A percentile compares a stretch with the other conserved stretches of the same genome.
phyloP scores from a whole-genome alignment of 495 filamentous ascomycete genomes.

The Sporormia fimetaria region DNA sequence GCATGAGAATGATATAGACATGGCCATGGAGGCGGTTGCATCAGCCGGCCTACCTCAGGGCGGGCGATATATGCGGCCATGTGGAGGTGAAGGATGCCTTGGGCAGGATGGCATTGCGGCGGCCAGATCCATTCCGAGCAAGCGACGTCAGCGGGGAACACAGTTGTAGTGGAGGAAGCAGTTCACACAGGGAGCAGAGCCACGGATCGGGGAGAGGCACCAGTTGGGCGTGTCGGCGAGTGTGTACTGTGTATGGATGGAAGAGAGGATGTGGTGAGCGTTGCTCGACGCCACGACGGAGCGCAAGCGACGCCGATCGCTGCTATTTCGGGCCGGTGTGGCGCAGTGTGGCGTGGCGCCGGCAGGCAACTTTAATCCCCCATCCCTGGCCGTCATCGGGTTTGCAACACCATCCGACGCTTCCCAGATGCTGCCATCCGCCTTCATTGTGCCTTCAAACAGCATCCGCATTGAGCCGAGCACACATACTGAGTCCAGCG shows the following conservation, averaged over 20 bases:
- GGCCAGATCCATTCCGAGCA: too few relatives aligned
- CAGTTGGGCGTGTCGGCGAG: conserved; percentile 4
- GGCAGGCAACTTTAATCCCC: conserved; percentile 24
- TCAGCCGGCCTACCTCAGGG: too few relatives aligned
- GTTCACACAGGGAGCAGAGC: neutral
- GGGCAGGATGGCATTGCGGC: too few relatives aligned
- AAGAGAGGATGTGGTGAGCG: neutral
- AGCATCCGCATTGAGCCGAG: too few relatives aligned
- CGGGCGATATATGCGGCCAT: too few relatives aligned
- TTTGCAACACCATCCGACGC: neutral
- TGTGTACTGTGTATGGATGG: conserved; percentile 12
- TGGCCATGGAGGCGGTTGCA: conserved; percentile 15
- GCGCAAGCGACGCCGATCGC: conserved; percentile 7
- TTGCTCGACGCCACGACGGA: neutral
- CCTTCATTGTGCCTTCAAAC: neutral
- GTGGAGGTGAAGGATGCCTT: too few relatives aligned
- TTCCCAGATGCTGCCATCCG: neutral
- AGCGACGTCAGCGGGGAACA: too few relatives aligned
- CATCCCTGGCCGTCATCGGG: conserved; percentile 14
- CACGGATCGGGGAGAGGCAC: conserved; percentile 8
- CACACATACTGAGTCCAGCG: too few relatives aligned
- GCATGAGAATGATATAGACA: conserved; percentile 9
- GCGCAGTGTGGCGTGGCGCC: conserved; percentile 26
- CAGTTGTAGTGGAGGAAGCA: too few relatives aligned
- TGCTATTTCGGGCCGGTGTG: conserved; percentile 11